Conservation (phyloP, 1,284 basidiomycete species). For the Cutaneotrichosporon mucoides region DNA sequence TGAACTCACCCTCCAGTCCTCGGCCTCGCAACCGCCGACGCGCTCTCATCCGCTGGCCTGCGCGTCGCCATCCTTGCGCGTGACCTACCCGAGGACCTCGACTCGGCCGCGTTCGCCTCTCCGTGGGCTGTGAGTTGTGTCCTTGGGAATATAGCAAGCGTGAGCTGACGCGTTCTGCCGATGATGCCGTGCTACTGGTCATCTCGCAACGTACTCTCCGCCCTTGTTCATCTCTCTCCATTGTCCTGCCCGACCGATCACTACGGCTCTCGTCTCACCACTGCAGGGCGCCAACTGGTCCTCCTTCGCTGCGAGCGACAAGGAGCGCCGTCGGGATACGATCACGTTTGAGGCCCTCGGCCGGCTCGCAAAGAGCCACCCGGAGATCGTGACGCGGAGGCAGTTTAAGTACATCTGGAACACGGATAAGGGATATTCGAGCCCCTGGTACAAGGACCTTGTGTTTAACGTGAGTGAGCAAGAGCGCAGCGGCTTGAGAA, state of each 20-base stretch:
- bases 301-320: slow-evolving; percentile 53
- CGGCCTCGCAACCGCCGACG: slow-evolving; percentile 51
- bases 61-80: slow-evolving; percentile 61
- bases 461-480: slow-evolving; percentile 53
- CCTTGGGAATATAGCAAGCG: not conserved
- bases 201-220: too few relatives aligned
- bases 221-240: too few relatives aligned
- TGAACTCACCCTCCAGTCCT: slow-evolving; percentile 41
- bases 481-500: too few relatives aligned
- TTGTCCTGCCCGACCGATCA: too few relatives aligned
- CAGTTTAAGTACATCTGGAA: slow-evolving; percentile 51
- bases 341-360: slow-evolving; percentile 50
- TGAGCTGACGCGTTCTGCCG: not conserved
- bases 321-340: slow-evolving; percentile 50
- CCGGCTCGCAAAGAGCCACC: slow-evolving; percentile 53
- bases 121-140: slow-evolving; percentile 62
- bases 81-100: slow-evolving; percentile 61
- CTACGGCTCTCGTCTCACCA: not conserved
- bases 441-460: slow-evolving; percentile 56
- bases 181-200: too few relatives aligned
- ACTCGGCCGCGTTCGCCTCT: slow-evolving; percentile 60
- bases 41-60: slow-evolving; percentile 50
- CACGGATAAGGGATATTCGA: slow-evolving; percentile 29
- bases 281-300: slow-evolving; percentile 64
- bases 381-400: slow-evolving; percentile 46